Conservation (phyloP, 1,284 basidiomycete genomes). For the Schizopora paradoxa region DNA sequence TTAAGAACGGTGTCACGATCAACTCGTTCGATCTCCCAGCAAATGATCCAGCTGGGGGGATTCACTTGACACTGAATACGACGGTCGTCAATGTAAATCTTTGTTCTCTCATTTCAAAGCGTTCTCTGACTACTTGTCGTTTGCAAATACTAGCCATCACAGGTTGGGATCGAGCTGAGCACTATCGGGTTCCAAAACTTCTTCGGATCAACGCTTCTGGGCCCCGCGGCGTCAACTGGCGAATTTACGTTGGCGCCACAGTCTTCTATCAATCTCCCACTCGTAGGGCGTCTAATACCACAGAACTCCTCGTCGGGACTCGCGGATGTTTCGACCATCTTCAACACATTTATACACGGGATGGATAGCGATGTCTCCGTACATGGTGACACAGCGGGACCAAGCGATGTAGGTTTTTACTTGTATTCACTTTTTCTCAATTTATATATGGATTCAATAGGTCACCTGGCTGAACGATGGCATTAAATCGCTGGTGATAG, state of each 20-base stretch:
- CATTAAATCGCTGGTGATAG: conserved; percentile 60
- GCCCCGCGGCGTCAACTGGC: conserved; percentile 47
- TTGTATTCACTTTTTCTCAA: neutral
- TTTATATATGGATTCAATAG: conserved; percentile 28
- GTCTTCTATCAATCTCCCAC: conserved; percentile 47
- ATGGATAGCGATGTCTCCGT: conserved; percentile 58
- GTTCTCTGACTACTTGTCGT: conserved; percentile 4
- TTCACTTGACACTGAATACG: conserved; percentile 62
- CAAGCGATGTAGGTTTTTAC: conserved; percentile 43
- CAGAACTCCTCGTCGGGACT: conserved; percentile 53
- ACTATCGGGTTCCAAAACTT: conserved; percentile 60
- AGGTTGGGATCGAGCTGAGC: conserved; percentile 68
- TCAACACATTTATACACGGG: conserved; percentile 73
- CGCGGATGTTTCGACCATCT: conserved; percentile 57
- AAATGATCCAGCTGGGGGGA: conserved; percentile 73
- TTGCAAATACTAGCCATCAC: conserved; percentile 70
- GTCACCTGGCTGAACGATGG: conserved; percentile 75
- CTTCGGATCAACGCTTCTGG: conserved; percentile 51
- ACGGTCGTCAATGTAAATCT: conserved; percentile 53
- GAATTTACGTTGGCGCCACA: conserved; percentile 53
- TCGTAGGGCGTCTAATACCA: conserved; percentile 62
- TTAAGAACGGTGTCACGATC: conserved; percentile 61
- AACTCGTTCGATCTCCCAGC: conserved; percentile 68
- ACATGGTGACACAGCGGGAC: conserved; percentile 59
- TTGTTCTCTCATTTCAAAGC: conserved; percentile 2